phyloP scores from a whole-genome alignment of 2,329 filamentous ascomycete genomes.

The Boeremia exigua region DNA sequence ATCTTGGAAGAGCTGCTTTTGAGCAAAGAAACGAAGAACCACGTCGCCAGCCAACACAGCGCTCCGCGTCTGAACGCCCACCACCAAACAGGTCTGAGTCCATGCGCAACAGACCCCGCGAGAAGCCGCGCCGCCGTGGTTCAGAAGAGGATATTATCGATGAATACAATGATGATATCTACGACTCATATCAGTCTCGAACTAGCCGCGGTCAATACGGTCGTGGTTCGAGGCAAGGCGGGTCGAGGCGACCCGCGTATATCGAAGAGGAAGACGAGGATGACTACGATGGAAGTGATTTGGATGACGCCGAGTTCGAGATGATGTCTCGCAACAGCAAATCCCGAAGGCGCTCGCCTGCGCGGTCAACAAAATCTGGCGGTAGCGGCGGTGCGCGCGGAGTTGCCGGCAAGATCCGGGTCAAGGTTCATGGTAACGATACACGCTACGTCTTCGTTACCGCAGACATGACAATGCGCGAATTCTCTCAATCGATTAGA shows the following conservation, averaged over 20 bases:
- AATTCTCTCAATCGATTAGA: slow-evolving; percentile 78
- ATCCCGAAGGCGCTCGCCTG: slow-evolving; percentile 51
- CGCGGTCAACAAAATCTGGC: slow-evolving; percentile 42
- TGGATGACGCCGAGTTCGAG: slow-evolving; percentile 81
- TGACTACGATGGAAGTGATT: slow-evolving; percentile 72
- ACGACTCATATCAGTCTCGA: slow-evolving; percentile 67
- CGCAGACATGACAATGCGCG: slow-evolving; percentile 72
- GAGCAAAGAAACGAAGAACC: slow-evolving; percentile 45
- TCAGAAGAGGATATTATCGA: slow-evolving; percentile 58
- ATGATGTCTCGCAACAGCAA: slow-evolving; percentile 65
- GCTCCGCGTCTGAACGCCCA: slow-evolving; percentile 54
- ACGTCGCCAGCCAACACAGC: slow-evolving; percentile 47
- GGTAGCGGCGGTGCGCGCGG: slow-evolving; percentile 57
- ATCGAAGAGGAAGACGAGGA: slow-evolving; percentile 82
- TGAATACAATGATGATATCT: slow-evolving; percentile 65
- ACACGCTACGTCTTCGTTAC: slow-evolving; percentile 91
- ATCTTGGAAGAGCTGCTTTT: slow-evolving; percentile 57
- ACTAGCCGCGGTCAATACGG: slow-evolving; percentile 36
- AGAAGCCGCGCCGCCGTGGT: slow-evolving; percentile 40
- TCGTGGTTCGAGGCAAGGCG: slow-evolving; percentile 37
- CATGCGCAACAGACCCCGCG: slow-evolving; percentile 34
- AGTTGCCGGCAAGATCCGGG: slow-evolving; percentile 72
- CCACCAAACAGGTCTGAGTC: slow-evolving; percentile 46
- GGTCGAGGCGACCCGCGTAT: slow-evolving; percentile 62
- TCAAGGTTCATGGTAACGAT: slow-evolving; percentile 89